Base-by-base conservation (phyloP, 345 rosid species). In the Trapa bicornis region DNA sequence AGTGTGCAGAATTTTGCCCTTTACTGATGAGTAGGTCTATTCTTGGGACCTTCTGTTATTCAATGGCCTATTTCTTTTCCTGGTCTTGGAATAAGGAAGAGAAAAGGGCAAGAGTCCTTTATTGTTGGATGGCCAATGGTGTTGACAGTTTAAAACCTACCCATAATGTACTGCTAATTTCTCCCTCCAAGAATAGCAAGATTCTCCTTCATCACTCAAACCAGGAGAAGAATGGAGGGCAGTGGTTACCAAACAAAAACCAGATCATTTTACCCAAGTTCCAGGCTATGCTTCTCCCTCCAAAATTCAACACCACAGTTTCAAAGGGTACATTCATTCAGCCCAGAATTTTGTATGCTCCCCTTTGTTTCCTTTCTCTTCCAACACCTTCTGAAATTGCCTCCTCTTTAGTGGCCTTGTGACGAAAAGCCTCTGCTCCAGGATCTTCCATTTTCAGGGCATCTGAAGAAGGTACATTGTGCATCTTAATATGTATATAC, bases 101-200 rank as follows among this genome's bases (percentile, higher is more conserved):
- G 32, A 15, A 53, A 54, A 54, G 29, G 60, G 60, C 32, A 54
- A 22, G 29, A 22, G 33, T 10, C 37, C 62, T 57, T 29, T 53
- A 45, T 67, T 67, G 35, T 22, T 60, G 70, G 70, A 52, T 50
- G 48, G 63, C 37, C 62, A 45, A 52, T 67, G 47, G 48, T 4
- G 2, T 45, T 54, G 70, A 6, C 70, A 42, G 61, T 67, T 22
- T 38, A 60, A 67, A 54, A 67, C 37, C 58, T 45, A 33, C 11
- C 37, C 38, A 16, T 5, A 58, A 35, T 22, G 33, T 11, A 7
- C 63, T 58, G 38, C 35, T 4, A 58, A 32, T 9, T 45, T 45
- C 35, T 4, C 38, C 16, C 4, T 5, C 63, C 63, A 2, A 58
- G 35, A 58, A 58, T 58, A 58, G 63, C 14, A 32, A 58, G 63